Evolutionary conservation across 257 asterid genomes (phyloP), one percentile per base, ranked within the genome.

Genomic region (Ocimum tenuiflorum): DNA sequence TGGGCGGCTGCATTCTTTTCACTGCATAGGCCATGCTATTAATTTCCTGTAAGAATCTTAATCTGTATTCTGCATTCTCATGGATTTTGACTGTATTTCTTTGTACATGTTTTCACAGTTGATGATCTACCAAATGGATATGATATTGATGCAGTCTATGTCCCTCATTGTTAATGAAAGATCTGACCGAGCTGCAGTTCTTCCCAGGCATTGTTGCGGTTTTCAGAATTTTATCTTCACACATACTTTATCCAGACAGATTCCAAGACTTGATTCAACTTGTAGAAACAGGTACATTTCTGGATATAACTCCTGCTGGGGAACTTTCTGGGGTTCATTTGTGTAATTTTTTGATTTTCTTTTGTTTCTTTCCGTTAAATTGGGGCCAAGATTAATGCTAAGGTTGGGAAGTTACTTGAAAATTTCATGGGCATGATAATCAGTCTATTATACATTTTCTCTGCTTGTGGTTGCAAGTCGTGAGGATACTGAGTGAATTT

Each of bases 91-190:
- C 3, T 13, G 36, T 38, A 46, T 72, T 27, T 60, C 29, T 22
- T 17, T 24, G 6, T 50, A 51, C 63, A 33, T 53, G 48, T 64
- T 77, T 11, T 65, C 81, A 82, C 88, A 87, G 95, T n/a, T n/a
- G n/a, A n/a, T 83, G 88, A 74, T 79, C 36, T 71, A 67, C 59
- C 70, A 56, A 68, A 78, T 82, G 78, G 81, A 81, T 76, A 65
- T 51, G 63, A 73, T 73, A 24, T 41, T 49, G 68, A 60, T 79
- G 63, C 85, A 78, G 47, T 41, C 79, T 55, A 23, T 69, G 50
- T 78, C 83, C 50, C 60, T 74, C 51, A 47, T 60, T 42, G 81
- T 70, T 60, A 71, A 63, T 51, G 83, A 77, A 67, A 67, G 67
- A 67, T 65, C 63, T 39, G 81, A 73, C 49, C 70, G 72, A 53